Conservation (phyloP, 345 rosid species). For the Populus pruinosa region DNA sequence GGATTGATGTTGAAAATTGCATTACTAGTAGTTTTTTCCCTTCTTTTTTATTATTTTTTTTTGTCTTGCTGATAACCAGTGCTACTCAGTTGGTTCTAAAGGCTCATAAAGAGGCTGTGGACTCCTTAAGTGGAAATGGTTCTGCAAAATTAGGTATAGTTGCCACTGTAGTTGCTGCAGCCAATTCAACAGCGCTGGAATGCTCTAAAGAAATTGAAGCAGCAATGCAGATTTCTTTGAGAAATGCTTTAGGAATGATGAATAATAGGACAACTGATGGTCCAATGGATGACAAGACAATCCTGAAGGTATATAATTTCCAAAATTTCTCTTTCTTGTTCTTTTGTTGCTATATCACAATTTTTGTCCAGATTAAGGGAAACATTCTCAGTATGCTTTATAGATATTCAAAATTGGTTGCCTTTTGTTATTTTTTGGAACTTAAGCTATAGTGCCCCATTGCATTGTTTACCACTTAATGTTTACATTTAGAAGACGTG, state of each 20-base stretch:
- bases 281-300: slow-evolving; percentile 89
- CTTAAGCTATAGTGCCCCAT: not conserved
- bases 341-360: not conserved
- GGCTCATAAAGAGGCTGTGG: slow-evolving; percentile 96
- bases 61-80: slow-evolving; percentile 36
- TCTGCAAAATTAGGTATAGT: slow-evolving; percentile 86
- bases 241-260: slow-evolving; percentile 73
- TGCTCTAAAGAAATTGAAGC: slow-evolving; percentile 97
- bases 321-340: not conserved
- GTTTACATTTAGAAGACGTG: not conserved
- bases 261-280: slow-evolving; percentile 59
- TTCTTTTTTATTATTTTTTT: not conserved
- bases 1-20: not conserved
- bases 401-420: not conserved
- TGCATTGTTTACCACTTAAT: not conserved
- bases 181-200: slow-evolving; percentile 92
- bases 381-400: not conserved
- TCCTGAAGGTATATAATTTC: slow-evolving; percentile 67
- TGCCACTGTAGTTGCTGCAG: slow-evolving; percentile 95
- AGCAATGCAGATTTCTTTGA: slow-evolving; percentile 95
- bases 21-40: not conserved
- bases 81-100: slow-evolving; percentile 89
- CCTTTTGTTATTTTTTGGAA: not conserved
- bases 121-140: slow-evolving; percentile 87
- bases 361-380: not conserved